Evolutionary conservation across 306 rosid genomes (phyloP).

Genomic region (Oxytropis ochrocephala): DNA sequence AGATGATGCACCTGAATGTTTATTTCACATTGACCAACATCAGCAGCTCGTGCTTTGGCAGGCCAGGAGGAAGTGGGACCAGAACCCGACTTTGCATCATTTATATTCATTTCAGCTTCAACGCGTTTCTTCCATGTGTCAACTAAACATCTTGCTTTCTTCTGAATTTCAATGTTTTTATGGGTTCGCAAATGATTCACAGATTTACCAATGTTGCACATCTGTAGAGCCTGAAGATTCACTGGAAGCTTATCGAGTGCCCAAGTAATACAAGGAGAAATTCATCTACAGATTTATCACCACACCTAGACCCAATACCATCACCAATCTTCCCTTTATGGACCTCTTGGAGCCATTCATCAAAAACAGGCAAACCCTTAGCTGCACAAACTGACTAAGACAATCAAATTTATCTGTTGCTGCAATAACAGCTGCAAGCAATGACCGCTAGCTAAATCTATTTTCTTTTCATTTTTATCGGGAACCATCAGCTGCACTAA

Average conservation of each 20-base stretch:
- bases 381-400: conserved; percentile 65
- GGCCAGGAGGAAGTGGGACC: conserved; percentile 56
- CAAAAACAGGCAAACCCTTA: conserved; percentile 70
- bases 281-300: conserved; percentile 72
- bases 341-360: conserved; percentile 92
- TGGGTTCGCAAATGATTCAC: conserved; percentile 75
- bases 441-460: conserved; percentile 63
- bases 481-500: conserved; percentile 73
- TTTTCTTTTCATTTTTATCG: conserved; percentile 54
- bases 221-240: conserved; percentile 64
- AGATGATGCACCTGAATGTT: conserved; percentile 43
- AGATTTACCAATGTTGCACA: conserved; percentile 71
- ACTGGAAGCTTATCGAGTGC: conserved; percentile 82
- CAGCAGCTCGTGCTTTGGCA: conserved; percentile 42
- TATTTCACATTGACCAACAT: conserved; percentile 54
- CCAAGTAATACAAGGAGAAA: conserved; percentile 70
- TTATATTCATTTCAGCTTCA: conserved; percentile 75
- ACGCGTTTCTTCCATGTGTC: conserved; percentile 93
- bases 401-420: conserved; percentile 66
- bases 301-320: conserved; percentile 43
- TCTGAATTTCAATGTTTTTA: conserved; percentile 70
- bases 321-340: conserved; percentile 76
- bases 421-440: conserved; percentile 75
- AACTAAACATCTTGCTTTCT: conserved; percentile 74
- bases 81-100: conserved; percentile 63